These are phyloP conservation scores for Trametes sp. DNA, from an alignment of 1,284 basidiomycete genomes.

Conservation along the genomic window DNA sequence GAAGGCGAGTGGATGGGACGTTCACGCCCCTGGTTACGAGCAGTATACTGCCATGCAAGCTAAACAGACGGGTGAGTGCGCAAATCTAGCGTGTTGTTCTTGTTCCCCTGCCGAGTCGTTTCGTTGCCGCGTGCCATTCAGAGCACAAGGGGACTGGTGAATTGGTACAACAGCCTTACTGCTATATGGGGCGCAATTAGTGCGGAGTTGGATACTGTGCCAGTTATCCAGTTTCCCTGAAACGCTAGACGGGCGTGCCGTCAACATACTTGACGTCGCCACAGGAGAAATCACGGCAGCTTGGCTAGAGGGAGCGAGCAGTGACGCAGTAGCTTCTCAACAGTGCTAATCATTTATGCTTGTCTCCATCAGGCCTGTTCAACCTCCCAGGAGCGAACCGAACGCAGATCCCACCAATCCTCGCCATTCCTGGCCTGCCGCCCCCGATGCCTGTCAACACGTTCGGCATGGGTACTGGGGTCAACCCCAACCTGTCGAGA, in stretches of 20 bases:
- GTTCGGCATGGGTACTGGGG: constrained; percentile 85
- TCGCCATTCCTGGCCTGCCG: constrained; percentile 79
- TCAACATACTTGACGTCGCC: background rate
- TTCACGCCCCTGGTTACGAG: constrained; percentile 94
- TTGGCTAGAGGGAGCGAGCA: constrained; percentile 1
- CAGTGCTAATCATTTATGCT: constrained; percentile 23
- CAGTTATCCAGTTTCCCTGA: background rate
- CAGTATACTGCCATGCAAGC: constrained; percentile 95
- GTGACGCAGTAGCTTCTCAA: background rate
- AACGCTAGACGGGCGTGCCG: background rate
- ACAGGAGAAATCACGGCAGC: no score
- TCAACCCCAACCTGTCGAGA: constrained; percentile 85
- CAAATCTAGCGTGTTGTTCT: background rate
- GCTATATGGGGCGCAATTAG: constrained; percentile 3
- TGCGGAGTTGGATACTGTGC: background rate
- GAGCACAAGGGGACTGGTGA: background rate
- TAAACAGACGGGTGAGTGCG: constrained; percentile 87
- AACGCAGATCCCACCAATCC: constrained; percentile 84
- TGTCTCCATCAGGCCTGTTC: constrained; percentile 72
- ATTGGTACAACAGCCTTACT: background rate
- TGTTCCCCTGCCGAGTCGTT: background rate
- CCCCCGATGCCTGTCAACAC: constrained; percentile 84
- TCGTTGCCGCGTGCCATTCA: no score
- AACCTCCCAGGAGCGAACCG: constrained; percentile 92
- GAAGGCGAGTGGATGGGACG: constrained; percentile 94